Evolutionary conservation across 169 alveolate species (phyloP), one percentile per base, ranked within the genome.

Genomic region (Toxoplasma gondii): DNA sequence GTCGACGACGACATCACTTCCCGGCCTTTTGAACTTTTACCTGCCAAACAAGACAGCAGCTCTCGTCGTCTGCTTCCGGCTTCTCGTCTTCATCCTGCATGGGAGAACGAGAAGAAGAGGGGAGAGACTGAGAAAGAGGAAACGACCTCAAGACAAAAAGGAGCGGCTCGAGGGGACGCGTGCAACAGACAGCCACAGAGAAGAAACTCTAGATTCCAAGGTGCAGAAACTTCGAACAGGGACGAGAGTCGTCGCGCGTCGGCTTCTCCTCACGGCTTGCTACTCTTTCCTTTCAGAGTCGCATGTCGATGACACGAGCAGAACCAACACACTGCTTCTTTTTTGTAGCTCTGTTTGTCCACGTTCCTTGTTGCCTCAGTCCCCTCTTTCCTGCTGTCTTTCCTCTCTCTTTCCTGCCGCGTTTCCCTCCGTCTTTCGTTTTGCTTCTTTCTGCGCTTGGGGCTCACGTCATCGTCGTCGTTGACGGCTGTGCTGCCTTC

Each of bases 381-480:
- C 24, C 43, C 38, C 2, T 74, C 45, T 74, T 44, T 22, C 84
- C 9, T 43, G 38, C 90, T 82, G 9, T 27, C 69, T 82, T 34
- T 27, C n/a, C 5, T 19, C 19, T 7, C 4, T 31, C 67, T 82
- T n/a, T 22, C 67, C 64, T 17, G 38, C 67, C 54, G 69, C 27
- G 90, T 67, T 5, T 24, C 86, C 1, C 54, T 39, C 19, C 58
- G 22, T 49, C 58, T 49, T 49, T 49, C 27, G 12, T 78, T 78
- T 10, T 10, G 1, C 2, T 31, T 78, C n/a, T 38, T 31, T 78
- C 43, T 16, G 12, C 16, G 10, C 1, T 27, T 27, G 7, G 9
- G 31, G 2, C 90, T 82, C 24, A 82, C 94, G 4, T 92, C 93
- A 22, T 36, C 94, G 36, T 91, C 88, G 31, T 44, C 88, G 83